A percentile compares a stretch with the other conserved stretches of the same genome.
phyloP scores from a whole-genome alignment of 2,329 filamentous ascomycete species.

The Hymenoscyphus fraxineus region DNA sequence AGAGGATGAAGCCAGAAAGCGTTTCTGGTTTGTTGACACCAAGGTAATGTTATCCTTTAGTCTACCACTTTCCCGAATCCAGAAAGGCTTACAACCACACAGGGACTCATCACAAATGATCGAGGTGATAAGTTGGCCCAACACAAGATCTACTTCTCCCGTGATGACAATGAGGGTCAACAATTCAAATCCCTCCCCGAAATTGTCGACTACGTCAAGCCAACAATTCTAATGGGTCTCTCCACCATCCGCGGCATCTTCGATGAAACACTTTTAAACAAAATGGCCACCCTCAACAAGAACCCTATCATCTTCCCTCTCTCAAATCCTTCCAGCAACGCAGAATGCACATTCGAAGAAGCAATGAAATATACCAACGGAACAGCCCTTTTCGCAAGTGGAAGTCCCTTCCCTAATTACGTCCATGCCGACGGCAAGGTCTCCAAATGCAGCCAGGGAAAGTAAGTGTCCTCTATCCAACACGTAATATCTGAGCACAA shows the following conservation, averaged over 20 bases:
- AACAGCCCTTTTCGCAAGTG: conserved; percentile 73
- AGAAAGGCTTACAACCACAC: conserved; percentile 24
- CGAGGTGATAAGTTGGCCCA: conserved; percentile 69
- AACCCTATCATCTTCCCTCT: conserved; percentile 74
- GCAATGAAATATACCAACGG: conserved; percentile 74
- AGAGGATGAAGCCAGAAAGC: conserved; percentile 65
- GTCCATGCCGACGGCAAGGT: conserved; percentile 47
- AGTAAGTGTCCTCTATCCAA: conserved; percentile 27
- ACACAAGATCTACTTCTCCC: conserved; percentile 46
- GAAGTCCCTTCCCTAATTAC: conserved; percentile 76
- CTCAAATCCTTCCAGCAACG: conserved; percentile 77
- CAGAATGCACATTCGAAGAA: conserved; percentile 76
- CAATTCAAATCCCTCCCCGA: conserved; percentile 58
- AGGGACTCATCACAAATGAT: conserved; percentile 66
- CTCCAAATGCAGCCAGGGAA: conserved; percentile 46
- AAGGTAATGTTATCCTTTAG: conserved; percentile 22
- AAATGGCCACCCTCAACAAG: conserved; percentile 69
- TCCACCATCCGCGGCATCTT: conserved; percentile 75
- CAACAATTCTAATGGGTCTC: conserved; percentile 79
- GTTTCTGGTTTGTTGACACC: conserved; percentile 73
- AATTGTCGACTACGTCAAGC: conserved; percentile 66
- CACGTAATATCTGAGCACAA: background rate
- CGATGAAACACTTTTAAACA: conserved; percentile 66
- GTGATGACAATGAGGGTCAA: conserved; percentile 35
- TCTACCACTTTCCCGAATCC: background rate